Evolutionary conservation across 2,329 filamentous ascomycete genomes (phyloP), one percentile per base, ranked within the genome.

Genomic region (Aspergillus arachidicola): DNA sequence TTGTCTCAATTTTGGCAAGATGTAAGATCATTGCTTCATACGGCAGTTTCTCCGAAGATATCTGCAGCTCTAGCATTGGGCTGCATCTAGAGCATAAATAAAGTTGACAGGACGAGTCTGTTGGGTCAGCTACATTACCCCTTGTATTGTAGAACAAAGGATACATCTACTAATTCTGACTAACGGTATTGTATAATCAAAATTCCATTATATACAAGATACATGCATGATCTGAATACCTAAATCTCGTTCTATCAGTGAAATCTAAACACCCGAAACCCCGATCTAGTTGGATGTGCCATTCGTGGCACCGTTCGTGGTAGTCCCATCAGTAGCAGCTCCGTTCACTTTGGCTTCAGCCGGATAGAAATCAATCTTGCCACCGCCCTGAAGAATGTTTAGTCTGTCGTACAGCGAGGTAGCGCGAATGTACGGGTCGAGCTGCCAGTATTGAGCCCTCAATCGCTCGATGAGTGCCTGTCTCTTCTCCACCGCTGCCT

Each of bases 361-460:
- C 53, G 85, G 84, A 72, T 96, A 95, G 77, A 92, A 94, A 41
- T 91, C 81, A 50, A 94, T 79, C 72, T 84, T 84, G 1, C 93
- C 94, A 12, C 83, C 87, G 0, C 83, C 79, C 64, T 86, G 81
- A 53, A 98, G 83, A 64, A 95, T 81, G 1, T 93, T 92, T 14
- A 84, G 85, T 64, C 95, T 87, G 76, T 99, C 95, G 71, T 97
- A 97, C 64, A 92, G 79, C n/a, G 89, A 91, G 72, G 90, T 85
- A 14, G 94, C 92, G 45, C 95, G 85, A 34, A 98, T 76, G 76
- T 94, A 96, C 0, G 93, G 93, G 79, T 99, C 95, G 58, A 97
- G 78, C 45, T 85, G 84, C 94, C 95, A 99, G 80, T 98, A 99
- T 69, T 91, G 91, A 55, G 85, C 83, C 65, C 84, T 84, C 69